phyloP scores from a whole-genome alignment of 2,329 filamentous ascomycete species.

The Colletotrichum chrysophilum region DNA sequence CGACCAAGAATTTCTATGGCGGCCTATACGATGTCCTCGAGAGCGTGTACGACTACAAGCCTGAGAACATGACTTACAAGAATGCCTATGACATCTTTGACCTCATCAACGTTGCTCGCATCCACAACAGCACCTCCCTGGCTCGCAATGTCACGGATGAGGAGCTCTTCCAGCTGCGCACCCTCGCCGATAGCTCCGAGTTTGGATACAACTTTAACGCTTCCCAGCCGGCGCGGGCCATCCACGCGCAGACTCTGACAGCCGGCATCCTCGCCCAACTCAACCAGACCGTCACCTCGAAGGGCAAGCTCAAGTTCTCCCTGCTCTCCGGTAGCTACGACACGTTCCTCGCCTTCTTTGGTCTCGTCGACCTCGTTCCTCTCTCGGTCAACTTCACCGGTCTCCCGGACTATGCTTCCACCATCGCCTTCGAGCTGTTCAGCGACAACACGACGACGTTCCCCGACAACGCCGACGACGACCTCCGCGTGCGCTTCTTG shows the following conservation, averaged over 20 bases:
- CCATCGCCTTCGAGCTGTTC: constrained; percentile 40
- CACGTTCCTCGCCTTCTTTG: constrained; percentile 41
- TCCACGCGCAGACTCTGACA: constrained; percentile 35
- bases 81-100: constrained; percentile 42
- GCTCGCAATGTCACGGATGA: constrained; percentile 35
- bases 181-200: constrained; percentile 36
- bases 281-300: constrained; percentile 32
- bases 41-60: constrained; percentile 34
- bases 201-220: constrained; percentile 35
- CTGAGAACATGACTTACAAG: constrained; percentile 35
- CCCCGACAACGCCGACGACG: constrained; percentile 26
- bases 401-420: constrained; percentile 39
- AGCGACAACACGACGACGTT: constrained; percentile 28
- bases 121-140: constrained; percentile 33
- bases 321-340: constrained; percentile 39
- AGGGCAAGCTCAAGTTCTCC: constrained; percentile 37
- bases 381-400: constrained; percentile 34
- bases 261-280: constrained; percentile 34
- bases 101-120: constrained; percentile 38
- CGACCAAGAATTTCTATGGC: constrained; percentile 34
- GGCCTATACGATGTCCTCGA: constrained; percentile 32
- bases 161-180: constrained; percentile 36
- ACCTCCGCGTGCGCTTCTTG: constrained; percentile 36
- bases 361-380: constrained; percentile 29
- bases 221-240: constrained; percentile 31